Base-by-base conservation (phyloP, 2,329 filamentous ascomycete species). In the Drechslerella coelobrocha region DNA sequence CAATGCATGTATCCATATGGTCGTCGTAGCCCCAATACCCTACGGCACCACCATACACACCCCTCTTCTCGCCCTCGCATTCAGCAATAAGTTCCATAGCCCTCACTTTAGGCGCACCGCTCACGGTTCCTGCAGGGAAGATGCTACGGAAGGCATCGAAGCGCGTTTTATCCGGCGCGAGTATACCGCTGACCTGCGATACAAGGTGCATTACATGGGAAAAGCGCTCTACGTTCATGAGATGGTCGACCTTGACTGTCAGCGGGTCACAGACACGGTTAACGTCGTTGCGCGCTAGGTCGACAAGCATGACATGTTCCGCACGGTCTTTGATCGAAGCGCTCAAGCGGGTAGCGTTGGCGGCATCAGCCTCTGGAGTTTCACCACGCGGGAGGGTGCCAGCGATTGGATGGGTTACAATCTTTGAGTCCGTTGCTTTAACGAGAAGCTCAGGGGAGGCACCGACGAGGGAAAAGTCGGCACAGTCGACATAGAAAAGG, bases 61-160 rank as follows among this genome's bases (percentile, higher is more conserved):
- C 93, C 60, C 94, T 85, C 83, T 97, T 97, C 84, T 99, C 94
- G 73, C 85, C 83, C 81, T 99, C 94, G 50, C 97, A 82, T 81
- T 97, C 93, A 50, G 90, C 92, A 76, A 99, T 99, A 72, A 99
- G 83, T 81, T 97, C 90, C 94, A 99, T 99, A 1, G 94, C 94
- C 73, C 88, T 87, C 61, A 99, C 92, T 81, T 99, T 99, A 65
- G 94, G 94, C 2, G 94, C 93, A 2, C 94, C 94, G 17, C 90
- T 94, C 27, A 97, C 93, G 0, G 94, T 99, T 61, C 94, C 94
- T 2, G 94, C 94, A 0, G 94, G 94, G 82, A 99, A 99, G 76
- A 99, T 97, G 74, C 90, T 92, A 39, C 93, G 86, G 81, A 99
- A 96, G 8, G 94, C 94, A 78, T 97, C 93, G 80, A 96, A 99